Evolutionary conservation across 2,329 filamentous ascomycete genomes (phyloP).

Genomic region (Alternaria infectoria): DNA sequence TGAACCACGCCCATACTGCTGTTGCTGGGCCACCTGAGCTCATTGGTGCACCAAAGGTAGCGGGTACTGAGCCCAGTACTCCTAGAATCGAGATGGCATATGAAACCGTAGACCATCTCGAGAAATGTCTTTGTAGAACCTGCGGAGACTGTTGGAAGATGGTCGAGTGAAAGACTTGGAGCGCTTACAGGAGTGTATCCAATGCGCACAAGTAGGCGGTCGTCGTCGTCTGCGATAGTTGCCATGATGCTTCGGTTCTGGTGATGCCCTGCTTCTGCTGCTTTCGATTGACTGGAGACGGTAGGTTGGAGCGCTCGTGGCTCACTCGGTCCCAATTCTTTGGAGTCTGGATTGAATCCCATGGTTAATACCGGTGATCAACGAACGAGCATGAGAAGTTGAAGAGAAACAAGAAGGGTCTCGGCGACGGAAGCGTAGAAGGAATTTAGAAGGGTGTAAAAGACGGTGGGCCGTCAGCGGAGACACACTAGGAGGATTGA

Average conservation of each 20-base stretch:
- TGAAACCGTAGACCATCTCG: slow-evolving; percentile 70
- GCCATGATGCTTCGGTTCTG: slow-evolving; percentile 48
- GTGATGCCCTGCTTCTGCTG: slow-evolving; percentile 24
- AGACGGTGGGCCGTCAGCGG: slow-evolving; percentile 34
- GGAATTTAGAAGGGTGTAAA: slow-evolving; percentile 31
- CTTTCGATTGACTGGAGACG: slow-evolving; percentile 32
- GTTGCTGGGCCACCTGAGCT: slow-evolving; percentile 66
- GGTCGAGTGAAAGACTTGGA: neutral
- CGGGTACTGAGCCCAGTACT: slow-evolving; percentile 69
- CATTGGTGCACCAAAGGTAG: slow-evolving; percentile 66
- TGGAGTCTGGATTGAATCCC: slow-evolving; percentile 36
- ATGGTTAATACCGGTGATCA: slow-evolving; percentile 31
- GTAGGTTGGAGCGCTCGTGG: slow-evolving; percentile 23
- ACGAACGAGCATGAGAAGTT: slow-evolving; percentile 27
- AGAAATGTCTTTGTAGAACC: slow-evolving; percentile 69
- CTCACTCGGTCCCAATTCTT: slow-evolving; percentile 16
- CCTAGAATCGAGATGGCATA: slow-evolving; percentile 71
- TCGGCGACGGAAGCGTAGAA: slow-evolving; percentile 18
- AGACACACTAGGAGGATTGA: slow-evolving; percentile 37
- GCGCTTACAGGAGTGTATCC: slow-evolving; percentile 65
- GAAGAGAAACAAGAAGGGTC: slow-evolving; percentile 7
- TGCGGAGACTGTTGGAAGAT: slow-evolving; percentile 40
- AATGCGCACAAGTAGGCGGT: slow-evolving; percentile 65
- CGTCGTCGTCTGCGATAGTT: slow-evolving; percentile 64
- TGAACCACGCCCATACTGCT: slow-evolving; percentile 70